Percentiles rank a stretch among this genome's conserved stretches.
Evolutionary conservation across 2,329 filamentous ascomycete species (phyloP).

Genomic region (Lachnellula cervina): DNA sequence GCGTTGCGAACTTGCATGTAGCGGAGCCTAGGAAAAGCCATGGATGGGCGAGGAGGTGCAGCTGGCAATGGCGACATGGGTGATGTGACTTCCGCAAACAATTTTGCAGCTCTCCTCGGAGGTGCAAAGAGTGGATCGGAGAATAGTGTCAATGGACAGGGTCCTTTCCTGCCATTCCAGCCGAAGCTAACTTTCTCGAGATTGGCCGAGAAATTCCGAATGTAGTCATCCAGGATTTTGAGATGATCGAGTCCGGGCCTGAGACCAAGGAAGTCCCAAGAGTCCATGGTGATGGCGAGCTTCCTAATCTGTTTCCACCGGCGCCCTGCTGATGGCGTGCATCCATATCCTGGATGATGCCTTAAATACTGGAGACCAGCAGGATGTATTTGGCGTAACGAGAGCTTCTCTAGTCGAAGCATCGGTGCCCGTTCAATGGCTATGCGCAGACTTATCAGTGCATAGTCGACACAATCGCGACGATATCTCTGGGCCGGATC

Average conservation of each 20-base stretch:
- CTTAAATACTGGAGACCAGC: conserved; percentile 73
- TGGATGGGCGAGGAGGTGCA: conserved; percentile 46
- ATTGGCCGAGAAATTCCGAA: conserved; percentile 61
- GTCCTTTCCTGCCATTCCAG: conserved; percentile 70
- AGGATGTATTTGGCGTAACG: conserved; percentile 69
- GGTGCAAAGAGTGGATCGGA: conserved; percentile 62
- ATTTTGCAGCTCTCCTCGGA: conserved; percentile 48
- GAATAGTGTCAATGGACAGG: conserved; percentile 65
- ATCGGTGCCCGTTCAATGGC: conserved; percentile 71
- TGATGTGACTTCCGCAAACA: conserved; percentile 60
- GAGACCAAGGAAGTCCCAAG: conserved; percentile 58
- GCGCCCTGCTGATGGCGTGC: conserved; percentile 63
- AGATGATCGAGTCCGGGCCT: conserved; percentile 63
- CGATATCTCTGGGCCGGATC: conserved; percentile 65
- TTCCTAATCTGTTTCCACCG: conserved; percentile 75
- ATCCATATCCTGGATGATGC: conserved; percentile 68
- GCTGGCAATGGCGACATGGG: conserved; percentile 59
- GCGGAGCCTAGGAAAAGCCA: conserved; percentile 63
- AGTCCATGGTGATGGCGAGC: conserved; percentile 67
- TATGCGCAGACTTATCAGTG: conserved; percentile 80
- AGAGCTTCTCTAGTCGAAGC: conserved; percentile 61
- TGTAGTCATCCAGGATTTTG: conserved; percentile 76
- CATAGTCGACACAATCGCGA: conserved; percentile 78
- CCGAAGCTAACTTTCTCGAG: conserved; percentile 70
- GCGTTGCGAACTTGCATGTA: conserved; percentile 69